Base-by-base conservation (phyloP, 129 eudicot species). In the Centrapalus pauciflorus region DNA sequence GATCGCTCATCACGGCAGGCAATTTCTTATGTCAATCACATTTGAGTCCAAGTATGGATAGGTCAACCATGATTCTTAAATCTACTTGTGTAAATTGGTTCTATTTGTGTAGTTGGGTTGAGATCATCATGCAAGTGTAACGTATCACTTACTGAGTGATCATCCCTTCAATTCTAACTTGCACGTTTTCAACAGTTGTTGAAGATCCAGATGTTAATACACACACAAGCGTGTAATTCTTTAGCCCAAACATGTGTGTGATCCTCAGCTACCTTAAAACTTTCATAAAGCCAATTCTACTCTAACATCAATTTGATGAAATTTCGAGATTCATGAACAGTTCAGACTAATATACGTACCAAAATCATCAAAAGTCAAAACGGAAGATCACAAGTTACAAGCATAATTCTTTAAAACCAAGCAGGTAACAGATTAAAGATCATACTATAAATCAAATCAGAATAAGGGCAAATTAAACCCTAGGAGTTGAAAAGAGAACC, bases 401-500 rank as follows among this genome's bases (percentile, higher is more conserved):
- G 32, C 11, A 35, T 19, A 21, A 12, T 67, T 20, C 64, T 20
- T 19, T 5, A 49, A n/a, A n/a, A 11, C 21, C 1, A 49, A 32
- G 19, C 21, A 46, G 12, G 30, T 46, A 21, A 65, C 17, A 19
- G 0, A 17, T 11, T 19, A 50, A 46, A 29, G 19, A 29, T 6
- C 20, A 26, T 26, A 26, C 1, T 4, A 26, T 3, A 64, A 64
- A 41, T 43, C 70, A 46, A 21, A 38, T 61, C 52, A 61, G 40
- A 48, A 48, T 30, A 6, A 32, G n/a, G n/a, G n/a, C 5, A 30
- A 10, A 45, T 4, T 35, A 72, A 50, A 49, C 61, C 76, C 60
- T 61, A 21, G 19, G 16, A 45, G 17, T 0, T 8, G 4, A 72
- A 3, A 64, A 70, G 17, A 19, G 29, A 59, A 88, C 96, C 96